Evolutionary conservation across 352 stramenopile genomes (phyloP).

Genomic region (Phytophthora idaei): DNA sequence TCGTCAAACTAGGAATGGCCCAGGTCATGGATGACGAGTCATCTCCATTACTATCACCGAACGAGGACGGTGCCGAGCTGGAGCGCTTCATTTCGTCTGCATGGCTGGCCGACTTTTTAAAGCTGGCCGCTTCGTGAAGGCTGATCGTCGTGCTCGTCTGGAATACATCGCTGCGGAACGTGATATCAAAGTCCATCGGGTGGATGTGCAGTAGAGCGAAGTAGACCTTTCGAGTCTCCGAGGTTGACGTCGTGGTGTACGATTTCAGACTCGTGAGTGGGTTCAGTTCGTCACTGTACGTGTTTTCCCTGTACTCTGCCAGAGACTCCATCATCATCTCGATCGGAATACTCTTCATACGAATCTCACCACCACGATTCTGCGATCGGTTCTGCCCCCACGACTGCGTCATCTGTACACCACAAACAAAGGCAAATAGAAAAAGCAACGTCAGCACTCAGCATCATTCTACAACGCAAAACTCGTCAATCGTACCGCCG

Average conservation of each 20-base stretch:
- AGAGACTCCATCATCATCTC: conserved; percentile 82
- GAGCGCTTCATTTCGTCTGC: conserved; percentile 40
- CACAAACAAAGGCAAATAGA: conserved; percentile 13
- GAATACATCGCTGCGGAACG: conserved; percentile 87
- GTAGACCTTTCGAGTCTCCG: conserved; percentile 86
- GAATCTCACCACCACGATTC: conserved; percentile 79
- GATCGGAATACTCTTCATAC: conserved; percentile 82
- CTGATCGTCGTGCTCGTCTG: conserved; percentile 67
- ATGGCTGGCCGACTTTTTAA: conserved; percentile 43
- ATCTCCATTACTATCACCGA: conserved; percentile 36
- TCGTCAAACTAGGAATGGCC: conserved; percentile 86
- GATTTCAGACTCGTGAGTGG: conserved; percentile 74
- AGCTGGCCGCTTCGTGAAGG: conserved; percentile 59
- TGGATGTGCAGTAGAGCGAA: conserved; percentile 90
- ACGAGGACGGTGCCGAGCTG: conserved; percentile 28
- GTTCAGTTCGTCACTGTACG: conserved; percentile 76
- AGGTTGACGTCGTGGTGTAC: conserved; percentile 67
- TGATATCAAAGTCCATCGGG: conserved; percentile 89
- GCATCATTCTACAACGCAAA: background rate
- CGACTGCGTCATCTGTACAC: conserved; percentile 61
- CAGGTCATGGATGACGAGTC: conserved; percentile 66
- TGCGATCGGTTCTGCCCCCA: conserved; percentile 69
- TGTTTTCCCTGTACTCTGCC: conserved; percentile 80
- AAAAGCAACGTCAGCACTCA: conserved; percentile 13
- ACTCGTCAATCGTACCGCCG: conserved; percentile 47